These are phyloP conservation scores for Diophrys appendiculata DNA, from an alignment of 73 alveolate genomes.

Conservation along the genomic window DNA sequence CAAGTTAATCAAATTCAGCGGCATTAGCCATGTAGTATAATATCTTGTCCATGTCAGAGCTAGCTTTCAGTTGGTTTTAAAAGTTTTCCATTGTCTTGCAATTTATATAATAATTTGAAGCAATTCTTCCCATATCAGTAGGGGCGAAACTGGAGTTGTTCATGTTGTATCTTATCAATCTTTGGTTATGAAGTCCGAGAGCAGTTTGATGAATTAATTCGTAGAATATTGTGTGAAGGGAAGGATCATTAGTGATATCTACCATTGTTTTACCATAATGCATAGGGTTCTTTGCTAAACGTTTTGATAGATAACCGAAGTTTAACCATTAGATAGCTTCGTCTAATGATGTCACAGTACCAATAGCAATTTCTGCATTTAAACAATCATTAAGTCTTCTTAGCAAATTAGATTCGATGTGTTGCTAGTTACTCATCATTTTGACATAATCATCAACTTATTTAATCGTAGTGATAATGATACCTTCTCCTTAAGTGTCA, in stretches of 20 bases:
- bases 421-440: conserved; percentile 83
- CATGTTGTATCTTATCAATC: conserved; percentile 45
- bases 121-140: conserved; percentile 99
- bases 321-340: conserved; percentile 97
- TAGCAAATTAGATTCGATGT: conserved; percentile 80
- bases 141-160: conserved; percentile 74
- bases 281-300: conserved; percentile 77
- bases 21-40: conserved; percentile 82
- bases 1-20: conserved; percentile 88
- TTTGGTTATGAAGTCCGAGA: conserved; percentile 29
- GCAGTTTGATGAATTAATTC: conserved; percentile 51
- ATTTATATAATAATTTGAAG: conserved; percentile 97
- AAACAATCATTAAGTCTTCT: conserved; percentile 57
- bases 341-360: conserved; percentile 79
- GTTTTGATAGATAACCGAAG: conserved; percentile 90
- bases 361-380: conserved; percentile 80
- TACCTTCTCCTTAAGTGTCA: conserved; percentile 97
- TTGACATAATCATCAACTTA: conserved; percentile 84
- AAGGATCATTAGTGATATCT: conserved; percentile 43
- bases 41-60: conserved; percentile 73
- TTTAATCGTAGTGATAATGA: conserved; percentile 80
- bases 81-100: conserved; percentile 90
- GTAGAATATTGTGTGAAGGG: conserved; percentile 29
- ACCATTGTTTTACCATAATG: conserved; percentile 67
- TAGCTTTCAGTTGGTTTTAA: conserved; percentile 77